Base-by-base conservation (phyloP, 2,329 filamentous ascomycete species). In the Myriosclerotinia duriaeana region DNA sequence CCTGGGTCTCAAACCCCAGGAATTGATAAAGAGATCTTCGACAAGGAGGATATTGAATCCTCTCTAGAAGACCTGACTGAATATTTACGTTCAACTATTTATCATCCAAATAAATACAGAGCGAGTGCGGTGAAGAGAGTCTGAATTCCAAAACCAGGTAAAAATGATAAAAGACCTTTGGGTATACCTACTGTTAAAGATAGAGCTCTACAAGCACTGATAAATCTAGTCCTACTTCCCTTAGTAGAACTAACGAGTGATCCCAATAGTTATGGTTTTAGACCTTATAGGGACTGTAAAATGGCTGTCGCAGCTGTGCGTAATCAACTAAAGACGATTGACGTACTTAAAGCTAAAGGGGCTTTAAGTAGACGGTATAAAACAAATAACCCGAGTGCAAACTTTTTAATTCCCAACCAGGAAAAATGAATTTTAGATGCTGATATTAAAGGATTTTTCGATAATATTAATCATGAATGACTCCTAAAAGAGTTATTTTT, bases 181-280 rank as follows among this genome's bases (percentile, higher is more conserved):
- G 50, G 50, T 53, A 53, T 53, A 26, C 50, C 50, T 53, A 53
- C 50, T n/a, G 30, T 53, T 20, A 53, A 26, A 22, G 50, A 53
- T 26, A 53, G 50, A 53, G 50, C 50, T 11, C n/a, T 53, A 26
- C 50, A 53, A 26, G 50, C 50, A 20, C 22, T 53, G 30, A 26
- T 26, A 26, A 20, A 53, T 53, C 17, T 53, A 22, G 50, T 20
- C 12, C 12, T 53, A 53, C n/a, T 26, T 53, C 50, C 50, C 12
- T 20, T 53, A 53, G 50, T 53, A 26, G 50, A 53, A 53, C n/a
- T 53, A 22, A 20, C 22, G 30, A 26, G n/a, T 53, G 50, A 53
- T 30, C 50, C 50, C 22, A 53, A 53, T 26, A 26, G n/a, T 11
- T 53, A 26, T 53, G 50, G 50, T 22, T 53, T 53, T 53, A 53